Evolutionary conservation across 805 yeast genomes (phyloP).

Genomic region (Saturnispora gosingensis): DNA sequence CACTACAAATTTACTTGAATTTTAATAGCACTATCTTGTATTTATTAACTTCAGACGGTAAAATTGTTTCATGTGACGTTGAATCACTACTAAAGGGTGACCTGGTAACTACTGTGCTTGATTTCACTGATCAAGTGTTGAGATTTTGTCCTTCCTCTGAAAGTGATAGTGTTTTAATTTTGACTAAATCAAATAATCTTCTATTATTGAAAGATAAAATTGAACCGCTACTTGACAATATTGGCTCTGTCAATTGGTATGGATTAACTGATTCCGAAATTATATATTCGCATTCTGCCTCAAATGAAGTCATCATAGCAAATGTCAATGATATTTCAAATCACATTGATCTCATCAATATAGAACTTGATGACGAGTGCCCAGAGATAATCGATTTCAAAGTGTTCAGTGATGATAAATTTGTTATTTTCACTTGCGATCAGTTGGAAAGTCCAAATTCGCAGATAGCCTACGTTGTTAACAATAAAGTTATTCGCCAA

Average conservation of each 20-base stretch:
- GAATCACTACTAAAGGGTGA: constrained; percentile 7
- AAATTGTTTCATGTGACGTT: constrained; percentile 1
- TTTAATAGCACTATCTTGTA: constrained; percentile 15
- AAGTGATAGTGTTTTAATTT: not conserved
- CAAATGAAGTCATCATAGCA: not conserved
- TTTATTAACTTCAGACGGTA: constrained; percentile 12
- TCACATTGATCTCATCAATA: constrained; percentile 10
- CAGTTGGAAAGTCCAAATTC: not conserved
- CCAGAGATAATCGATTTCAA: constrained; percentile 5
- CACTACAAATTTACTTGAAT: constrained; percentile 18
- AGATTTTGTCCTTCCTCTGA: constrained; percentile 8
- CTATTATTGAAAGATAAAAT: constrained; percentile 4
- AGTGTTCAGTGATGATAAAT: constrained; percentile 1
- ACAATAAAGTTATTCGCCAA: not conserved
- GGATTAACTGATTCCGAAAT: constrained; percentile 1
- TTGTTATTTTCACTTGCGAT: constrained; percentile 4
- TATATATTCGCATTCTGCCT: not conserved
- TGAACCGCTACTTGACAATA: not conserved
- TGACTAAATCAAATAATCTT: constrained; percentile 5
- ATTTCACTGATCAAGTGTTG: not conserved
- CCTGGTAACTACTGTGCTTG: not conserved
- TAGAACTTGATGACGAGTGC: constrained; percentile 12
- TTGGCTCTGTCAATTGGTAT: constrained; percentile 12
- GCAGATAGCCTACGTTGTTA: not conserved
- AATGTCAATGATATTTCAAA: constrained; percentile 1